Evolutionary conservation across 768 basidiomycete genomes (phyloP), one percentile per base, ranked within the genome.

Genomic region (Agrocybe pediades): DNA sequence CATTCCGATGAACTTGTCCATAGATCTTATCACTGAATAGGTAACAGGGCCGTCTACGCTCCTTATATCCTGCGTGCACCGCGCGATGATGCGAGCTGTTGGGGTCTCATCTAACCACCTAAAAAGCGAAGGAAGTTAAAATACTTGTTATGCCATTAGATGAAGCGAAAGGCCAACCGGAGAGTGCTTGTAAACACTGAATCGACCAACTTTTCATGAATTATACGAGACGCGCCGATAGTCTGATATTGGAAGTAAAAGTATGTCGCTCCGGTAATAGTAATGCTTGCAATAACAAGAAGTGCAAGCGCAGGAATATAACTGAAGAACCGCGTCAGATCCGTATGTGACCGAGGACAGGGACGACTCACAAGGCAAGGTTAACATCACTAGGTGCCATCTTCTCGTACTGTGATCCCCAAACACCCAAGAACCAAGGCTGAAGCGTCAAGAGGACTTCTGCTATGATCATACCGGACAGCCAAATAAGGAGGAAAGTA

Each of bases 381-480:
- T 62, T 30, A 7, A 78, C 74, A 3, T 72, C 64, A 58, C 66
- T 40, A 62, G 69, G 51, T 7, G 59, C 53, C 46, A 63, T 59
- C n/a, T 51, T 55, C 15, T 73, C 73, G 53, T 80, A 79, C 54
- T 75, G 73, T 4, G 71, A 67, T n/a, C 74, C 74, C 76, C 76
- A 80, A 53, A 69, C 71, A 17, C 78, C 79, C 2, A 80, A 58
- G 48, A 68, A 78, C 74, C 76, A 79, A 2, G 74, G 73, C 27
- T 75, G 71, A 13, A 68, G 29, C 8, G 66, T 64, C 21, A 63
- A 66, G 5, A 54, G 57, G 16, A 59, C 50, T 19, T 73, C 68
- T n/a, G 58, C 49, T 0, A 69, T 25, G n/a, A 70, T 25, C 16
- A 70, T 53, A 3, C 64, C 66, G 20, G 57, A 26, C 9, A 70